Base-by-base conservation (phyloP, 1,284 basidiomycete genomes). In the Tremellales sp. region DNA sequence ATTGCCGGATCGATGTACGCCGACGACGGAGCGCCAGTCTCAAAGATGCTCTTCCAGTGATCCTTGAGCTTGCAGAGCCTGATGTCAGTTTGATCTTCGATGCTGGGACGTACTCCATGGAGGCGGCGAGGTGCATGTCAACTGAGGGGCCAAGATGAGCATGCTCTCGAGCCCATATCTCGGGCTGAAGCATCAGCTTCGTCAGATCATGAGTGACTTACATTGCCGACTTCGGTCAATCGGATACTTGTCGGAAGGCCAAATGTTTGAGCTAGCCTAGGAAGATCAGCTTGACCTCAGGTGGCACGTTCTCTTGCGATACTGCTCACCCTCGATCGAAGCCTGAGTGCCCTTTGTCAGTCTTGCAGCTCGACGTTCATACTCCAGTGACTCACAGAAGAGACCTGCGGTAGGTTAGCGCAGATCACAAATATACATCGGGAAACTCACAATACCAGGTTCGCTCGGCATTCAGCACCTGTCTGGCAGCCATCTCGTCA, bases 371-470 rank as follows among this genome's bases (percentile, higher is more conserved):
- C n/a, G n/a, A n/a, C n/a, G n/a, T n/a, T n/a, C n/a, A n/a, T n/a
- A n/a, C n/a, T n/a, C n/a, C n/a, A n/a, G n/a, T 11, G 15, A 51
- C 58, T 48, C 25, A 63, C 62, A 62, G 47, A 62, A 62, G 17
- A 68, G 35, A 42, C 60, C 64, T 64, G 26, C 3, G 26, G 21
- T 17, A 12, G n/a, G 40, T 51, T 29, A 58, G 53, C 36, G 8
- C n/a, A 5, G 40, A 12, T 29, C 15, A 36, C 29, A 12, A 42
- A 13, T 3, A 6, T n/a, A 11, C 10, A 39, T 5, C 23, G 27
- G 35, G 6, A 19, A n/a, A 61, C 63, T 64, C 52, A 65, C 64
- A 67, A 45, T 54, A 58, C 67, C 67, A 69, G 13, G 67, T 67
- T 25, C 67, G 45, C 45, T 69, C 65, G 2, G 54, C 53, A 39